Conservation (phyloP, 2,329 filamentous ascomycete genomes). For the Alternaria burnsii region DNA sequence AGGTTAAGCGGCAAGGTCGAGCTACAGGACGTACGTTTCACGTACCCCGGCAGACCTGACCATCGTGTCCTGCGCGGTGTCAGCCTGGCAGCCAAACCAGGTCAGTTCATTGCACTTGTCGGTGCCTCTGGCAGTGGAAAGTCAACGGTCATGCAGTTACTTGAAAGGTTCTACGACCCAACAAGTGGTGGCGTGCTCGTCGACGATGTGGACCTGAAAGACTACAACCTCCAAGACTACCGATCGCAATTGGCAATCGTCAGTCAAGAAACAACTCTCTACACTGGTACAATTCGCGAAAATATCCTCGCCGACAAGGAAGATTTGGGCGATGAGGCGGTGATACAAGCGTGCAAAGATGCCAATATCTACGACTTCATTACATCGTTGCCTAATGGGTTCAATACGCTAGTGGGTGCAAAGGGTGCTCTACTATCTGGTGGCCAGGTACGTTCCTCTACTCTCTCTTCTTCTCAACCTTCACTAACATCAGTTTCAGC, state of each 20-base stretch:
- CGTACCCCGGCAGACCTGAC: conserved; percentile 89
- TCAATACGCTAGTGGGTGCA: conserved; percentile 83
- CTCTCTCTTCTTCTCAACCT: too few relatives aligned
- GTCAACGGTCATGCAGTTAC: conserved; percentile 87
- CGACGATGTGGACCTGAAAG: conserved; percentile 82
- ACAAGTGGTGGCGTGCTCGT: conserved; percentile 80
- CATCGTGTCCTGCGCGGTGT: conserved; percentile 91
- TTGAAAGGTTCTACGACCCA: conserved; percentile 95
- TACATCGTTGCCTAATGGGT: conserved; percentile 67
- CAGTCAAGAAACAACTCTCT: conserved; percentile 92
- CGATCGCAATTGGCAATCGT: conserved; percentile 88
- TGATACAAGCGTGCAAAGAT: conserved; percentile 83
- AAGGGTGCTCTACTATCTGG: conserved; percentile 74
- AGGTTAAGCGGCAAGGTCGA: conserved; percentile 72
- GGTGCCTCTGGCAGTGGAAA: conserved; percentile 96
- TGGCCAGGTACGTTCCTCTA: conserved; percentile 60
- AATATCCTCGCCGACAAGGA: conserved; percentile 76
- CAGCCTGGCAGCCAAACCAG: conserved; percentile 75
- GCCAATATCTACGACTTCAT: conserved; percentile 52
- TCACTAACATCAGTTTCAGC: conserved; percentile 59
- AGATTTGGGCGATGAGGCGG: conserved; percentile 73
- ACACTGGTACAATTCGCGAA: conserved; percentile 89
- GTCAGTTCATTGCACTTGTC: conserved; percentile 87
- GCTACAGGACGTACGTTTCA: conserved; percentile 92
- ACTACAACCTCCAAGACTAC: conserved; percentile 82